phyloP scores from a whole-genome alignment of 2,329 filamentous ascomycete genomes.

The Zarea fungicola region DNA sequence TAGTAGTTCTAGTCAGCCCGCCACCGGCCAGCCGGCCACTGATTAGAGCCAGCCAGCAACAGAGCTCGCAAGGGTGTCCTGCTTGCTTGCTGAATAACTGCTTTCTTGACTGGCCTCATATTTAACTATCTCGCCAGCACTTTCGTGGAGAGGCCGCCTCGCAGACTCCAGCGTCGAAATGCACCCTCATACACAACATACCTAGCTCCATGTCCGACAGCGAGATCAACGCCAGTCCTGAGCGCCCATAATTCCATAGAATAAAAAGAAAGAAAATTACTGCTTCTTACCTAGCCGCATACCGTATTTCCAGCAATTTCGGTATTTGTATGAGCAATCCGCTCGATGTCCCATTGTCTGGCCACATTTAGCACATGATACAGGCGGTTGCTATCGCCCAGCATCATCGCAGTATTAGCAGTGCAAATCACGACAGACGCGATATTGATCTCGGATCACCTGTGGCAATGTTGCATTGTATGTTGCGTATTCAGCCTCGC shows the following conservation, averaged over 20 bases:
- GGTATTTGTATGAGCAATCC: constrained; percentile 14
- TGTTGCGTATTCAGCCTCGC: background rate
- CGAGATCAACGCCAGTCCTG: background rate
- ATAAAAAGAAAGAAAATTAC: background rate
- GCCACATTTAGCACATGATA: constrained; percentile 1
- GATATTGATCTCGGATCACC: background rate
- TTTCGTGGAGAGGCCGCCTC: background rate
- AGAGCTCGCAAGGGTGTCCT: background rate
- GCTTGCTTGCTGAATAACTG: background rate
- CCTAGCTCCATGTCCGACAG: background rate
- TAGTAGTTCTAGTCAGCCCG: background rate
- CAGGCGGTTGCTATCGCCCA: background rate
- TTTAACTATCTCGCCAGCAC: background rate
- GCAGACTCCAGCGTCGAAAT: background rate
- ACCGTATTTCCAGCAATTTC: constrained; percentile 15
- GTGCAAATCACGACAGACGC: background rate
- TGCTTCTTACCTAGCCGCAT: background rate
- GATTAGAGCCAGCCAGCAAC: background rate
- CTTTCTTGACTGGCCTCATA: background rate
- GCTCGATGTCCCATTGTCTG: background rate
- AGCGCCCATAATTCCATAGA: background rate
- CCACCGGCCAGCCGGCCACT: background rate
- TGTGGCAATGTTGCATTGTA: background rate
- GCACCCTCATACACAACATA: background rate
- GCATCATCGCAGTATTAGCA: background rate